Evolutionary conservation across 2,329 filamentous ascomycete genomes (phyloP), one percentile per base, ranked within the genome.

Genomic region (Geosmithia morbida): DNA sequence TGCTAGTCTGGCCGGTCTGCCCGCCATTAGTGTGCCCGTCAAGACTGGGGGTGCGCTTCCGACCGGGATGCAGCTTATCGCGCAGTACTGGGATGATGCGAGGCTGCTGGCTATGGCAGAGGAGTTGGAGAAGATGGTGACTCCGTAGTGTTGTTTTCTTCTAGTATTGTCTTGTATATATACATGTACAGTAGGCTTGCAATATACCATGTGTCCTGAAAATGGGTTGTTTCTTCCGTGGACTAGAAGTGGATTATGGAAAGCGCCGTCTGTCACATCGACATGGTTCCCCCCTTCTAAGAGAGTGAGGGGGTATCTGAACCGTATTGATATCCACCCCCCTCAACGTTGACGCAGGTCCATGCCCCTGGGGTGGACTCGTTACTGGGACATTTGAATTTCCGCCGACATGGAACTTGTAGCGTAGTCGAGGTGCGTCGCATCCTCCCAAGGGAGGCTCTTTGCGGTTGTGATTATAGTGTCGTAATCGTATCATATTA

Each of bases 1-100:
- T 1, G 88, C 90, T 2, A 96, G 88, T 65, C 68, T 98, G 53
- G 92, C 90, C 1, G 92, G 92, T 0, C 67, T 98, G 48, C 92
- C 92, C 2, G 86, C 89, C 11, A 76, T 96, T 46, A 96, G 85
- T 54, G 72, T 98, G 11, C 90, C 92, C 0, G 50, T 60, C 51
- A 53, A 60, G n/a, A 61, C 57, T 16, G 65, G 55, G 33, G 50
- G 50, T 18, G 7, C 40, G 1, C 55, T 61, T 43, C 62, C 62
- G 2, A 60, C 62, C 14, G 85, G 86, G 0, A 68, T 92, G 58
- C 86, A 92, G 59, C 60, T 90, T 11, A 81, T 89, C 52, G 85
- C 81, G n/a, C 86, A 92, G 60, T 89, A 81, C 59, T 87, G 84
- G 62, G 80, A 87, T 56, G 86, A 92, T 59, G 67, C 70, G 18